Evolutionary conservation across 1,284 basidiomycete species (phyloP).

Genomic region (Microbotryum lychnidis-dioicae): DNA sequence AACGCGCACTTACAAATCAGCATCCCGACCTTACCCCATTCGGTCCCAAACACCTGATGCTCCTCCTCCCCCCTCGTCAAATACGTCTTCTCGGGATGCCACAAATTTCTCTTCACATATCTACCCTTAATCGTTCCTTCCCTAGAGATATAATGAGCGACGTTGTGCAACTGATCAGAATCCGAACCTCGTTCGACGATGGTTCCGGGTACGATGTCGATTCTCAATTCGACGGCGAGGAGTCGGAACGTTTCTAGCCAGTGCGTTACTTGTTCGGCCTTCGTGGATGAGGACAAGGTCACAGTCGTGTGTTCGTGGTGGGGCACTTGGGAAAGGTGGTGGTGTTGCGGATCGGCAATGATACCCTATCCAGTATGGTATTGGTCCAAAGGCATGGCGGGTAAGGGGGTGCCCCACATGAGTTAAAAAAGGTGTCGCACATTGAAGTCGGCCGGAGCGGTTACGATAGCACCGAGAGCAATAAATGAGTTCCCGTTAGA

Average conservation of each 20-base stretch:
- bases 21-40: conserved; percentile 25
- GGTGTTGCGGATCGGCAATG: conserved; percentile 23
- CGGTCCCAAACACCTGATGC: conserved; percentile 32
- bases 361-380: conserved; percentile 14
- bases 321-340: conserved; percentile 17
- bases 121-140: conserved; percentile 25
- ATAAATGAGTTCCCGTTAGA: not conserved
- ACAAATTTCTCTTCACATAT: conserved; percentile 32
- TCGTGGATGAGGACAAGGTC: too few relatives aligned
- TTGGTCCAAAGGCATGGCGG: not conserved
- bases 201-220: conserved; percentile 33
- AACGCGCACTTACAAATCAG: conserved; percentile 24
- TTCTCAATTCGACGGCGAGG: conserved; percentile 24
- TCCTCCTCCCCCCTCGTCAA: conserved; percentile 24
- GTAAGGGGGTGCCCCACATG: not conserved
- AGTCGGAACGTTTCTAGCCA: conserved; percentile 22
- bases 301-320: conserved; percentile 5
- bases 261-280: not conserved
- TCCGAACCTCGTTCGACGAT: conserved; percentile 31
- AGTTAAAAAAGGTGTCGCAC: too few relatives aligned
- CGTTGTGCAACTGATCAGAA: conserved; percentile 12
- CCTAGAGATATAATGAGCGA: conserved; percentile 30
- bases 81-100: conserved; percentile 34
- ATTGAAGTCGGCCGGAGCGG: too few relatives aligned
- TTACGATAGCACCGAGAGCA: too few relatives aligned